A percentile compares a stretch with the other conserved stretches of the same genome.
These are phyloP conservation scores for Moniliella sp. DNA, from an alignment of 1,284 basidiomycete species.

Conservation along the genomic window DNA sequence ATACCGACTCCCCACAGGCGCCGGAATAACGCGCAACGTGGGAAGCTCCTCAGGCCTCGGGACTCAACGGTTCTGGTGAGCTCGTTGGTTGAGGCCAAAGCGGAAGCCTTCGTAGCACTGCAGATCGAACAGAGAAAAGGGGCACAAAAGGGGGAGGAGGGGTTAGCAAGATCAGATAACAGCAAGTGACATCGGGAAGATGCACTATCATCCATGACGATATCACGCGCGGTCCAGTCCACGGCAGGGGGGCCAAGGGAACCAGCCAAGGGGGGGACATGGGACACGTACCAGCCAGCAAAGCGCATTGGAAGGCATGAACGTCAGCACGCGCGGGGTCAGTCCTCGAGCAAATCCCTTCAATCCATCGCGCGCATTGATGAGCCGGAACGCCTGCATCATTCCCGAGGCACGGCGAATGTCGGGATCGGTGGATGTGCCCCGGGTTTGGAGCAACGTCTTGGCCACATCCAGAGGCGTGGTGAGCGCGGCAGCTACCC, in stretches of 20 bases:
- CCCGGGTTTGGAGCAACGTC: slow-evolving; percentile 82
- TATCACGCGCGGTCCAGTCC: too few relatives aligned
- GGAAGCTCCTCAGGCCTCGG: too few relatives aligned
- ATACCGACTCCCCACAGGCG: too few relatives aligned
- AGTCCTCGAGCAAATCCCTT: slow-evolving; percentile 68
- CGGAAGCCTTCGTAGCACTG: slow-evolving; percentile 31
- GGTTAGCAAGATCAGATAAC: background rate
- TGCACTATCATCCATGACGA: too few relatives aligned
- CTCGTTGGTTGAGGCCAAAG: slow-evolving; percentile 25
- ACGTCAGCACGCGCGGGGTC: slow-evolving; percentile 72
- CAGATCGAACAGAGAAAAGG: background rate
- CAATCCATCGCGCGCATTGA: slow-evolving; percentile 58
- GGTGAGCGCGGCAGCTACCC: slow-evolving; percentile 65
- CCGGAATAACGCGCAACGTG: too few relatives aligned
- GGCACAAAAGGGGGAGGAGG: background rate
- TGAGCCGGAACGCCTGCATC: slow-evolving; percentile 65
- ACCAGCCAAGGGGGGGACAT: too few relatives aligned
- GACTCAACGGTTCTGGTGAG: too few relatives aligned
- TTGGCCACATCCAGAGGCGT: slow-evolving; percentile 92
- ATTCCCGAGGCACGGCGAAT: slow-evolving; percentile 67
- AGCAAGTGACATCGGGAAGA: too few relatives aligned
- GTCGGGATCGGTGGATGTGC: slow-evolving; percentile 55
- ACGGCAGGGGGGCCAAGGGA: too few relatives aligned
- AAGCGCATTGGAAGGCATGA: slow-evolving; percentile 87
- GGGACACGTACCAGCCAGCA: slow-evolving; percentile 52